Evolutionary conservation across 73 alveolate species (phyloP).

Genomic region (Tetrahymena malaccensis): DNA sequence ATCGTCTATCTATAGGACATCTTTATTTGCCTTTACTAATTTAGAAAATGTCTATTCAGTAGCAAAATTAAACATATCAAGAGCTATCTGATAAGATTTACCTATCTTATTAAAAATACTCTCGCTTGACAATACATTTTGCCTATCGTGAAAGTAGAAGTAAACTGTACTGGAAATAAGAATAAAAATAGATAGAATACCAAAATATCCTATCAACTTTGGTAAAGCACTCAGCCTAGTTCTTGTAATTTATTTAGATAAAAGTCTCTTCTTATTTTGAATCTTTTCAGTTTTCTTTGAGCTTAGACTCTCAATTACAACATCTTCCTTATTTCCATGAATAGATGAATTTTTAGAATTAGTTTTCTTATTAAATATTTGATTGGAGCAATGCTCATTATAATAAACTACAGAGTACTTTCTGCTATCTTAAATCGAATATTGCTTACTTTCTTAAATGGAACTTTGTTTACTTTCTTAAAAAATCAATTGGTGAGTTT

Average conservation of each 20-base stretch:
- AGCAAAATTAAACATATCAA: neutral
- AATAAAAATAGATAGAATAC: neutral
- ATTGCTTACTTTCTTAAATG: neutral
- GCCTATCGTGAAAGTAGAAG: neutral
- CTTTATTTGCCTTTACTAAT: neutral
- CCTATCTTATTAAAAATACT: neutral
- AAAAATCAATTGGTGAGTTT: neutral
- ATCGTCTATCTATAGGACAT: neutral
- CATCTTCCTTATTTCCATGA: neutral
- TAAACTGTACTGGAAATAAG: neutral
- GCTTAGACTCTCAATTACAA: neutral
- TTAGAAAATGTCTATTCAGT: neutral
- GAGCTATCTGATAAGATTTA: neutral
- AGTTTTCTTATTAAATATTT: neutral
- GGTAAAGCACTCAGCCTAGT: neutral
- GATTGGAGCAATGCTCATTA: neutral
- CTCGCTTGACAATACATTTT: neutral
- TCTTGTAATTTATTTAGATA: neutral
- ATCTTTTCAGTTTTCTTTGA: neutral
- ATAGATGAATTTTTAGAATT: neutral
- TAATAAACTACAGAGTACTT: neutral
- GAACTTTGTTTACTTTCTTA: neutral
- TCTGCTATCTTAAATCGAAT: neutral
- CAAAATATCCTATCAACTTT: neutral
- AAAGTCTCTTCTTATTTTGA: neutral